phyloP scores from a whole-genome alignment of 495 filamentous ascomycete species.

The Podospora didyma region DNA sequence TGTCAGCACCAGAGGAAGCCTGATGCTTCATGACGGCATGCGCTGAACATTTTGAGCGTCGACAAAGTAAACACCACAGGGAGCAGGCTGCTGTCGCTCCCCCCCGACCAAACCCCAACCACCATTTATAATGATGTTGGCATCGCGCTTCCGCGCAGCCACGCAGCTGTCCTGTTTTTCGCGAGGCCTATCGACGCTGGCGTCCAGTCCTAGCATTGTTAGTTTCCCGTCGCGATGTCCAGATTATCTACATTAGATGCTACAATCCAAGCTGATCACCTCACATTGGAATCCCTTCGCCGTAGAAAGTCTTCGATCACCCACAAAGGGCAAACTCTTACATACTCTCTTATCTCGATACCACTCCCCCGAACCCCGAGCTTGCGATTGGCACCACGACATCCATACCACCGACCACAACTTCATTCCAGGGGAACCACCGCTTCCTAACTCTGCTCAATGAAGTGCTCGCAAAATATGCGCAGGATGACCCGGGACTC shows the following conservation, averaged over 20 bases:
- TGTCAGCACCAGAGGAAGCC: no score
- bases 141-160: conserved; percentile 9
- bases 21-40: no score
- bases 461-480: conserved; percentile 65
- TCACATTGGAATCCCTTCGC: not conserved
- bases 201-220: conserved; percentile 45
- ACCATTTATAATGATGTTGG: conserved; percentile 14
- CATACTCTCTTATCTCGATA: conserved; percentile 72
- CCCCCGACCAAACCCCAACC: not conserved
- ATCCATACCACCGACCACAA: conserved; percentile 69
- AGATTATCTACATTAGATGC: no score
- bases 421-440: conserved; percentile 72
- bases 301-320: conserved; percentile 68
- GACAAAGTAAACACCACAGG: no score
- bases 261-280: no score
- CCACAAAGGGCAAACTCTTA: conserved; percentile 39
- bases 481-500: conserved; percentile 65
- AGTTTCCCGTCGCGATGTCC: conserved; percentile 14
- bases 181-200: conserved; percentile 31
- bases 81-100: not conserved
- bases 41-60: no score
- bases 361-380: conserved; percentile 59
- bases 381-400: conserved; percentile 75
- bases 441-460: conserved; percentile 73
- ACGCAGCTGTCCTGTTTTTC: conserved; percentile 3